Conservation (phyloP, 257 asterid species). For the Asclepias syriaca region DNA sequence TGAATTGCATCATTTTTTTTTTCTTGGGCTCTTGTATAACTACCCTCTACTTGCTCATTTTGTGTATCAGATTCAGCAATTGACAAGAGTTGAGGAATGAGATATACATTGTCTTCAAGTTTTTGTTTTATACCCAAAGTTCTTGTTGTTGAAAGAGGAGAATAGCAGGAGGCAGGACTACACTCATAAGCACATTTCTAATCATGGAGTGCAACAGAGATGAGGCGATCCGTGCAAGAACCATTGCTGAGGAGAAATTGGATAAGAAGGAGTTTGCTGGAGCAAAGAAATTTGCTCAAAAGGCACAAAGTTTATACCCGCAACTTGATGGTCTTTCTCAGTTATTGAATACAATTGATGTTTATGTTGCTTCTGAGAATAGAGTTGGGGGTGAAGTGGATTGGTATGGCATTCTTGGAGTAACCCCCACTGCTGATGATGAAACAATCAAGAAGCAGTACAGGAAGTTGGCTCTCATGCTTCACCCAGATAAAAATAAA, state of each 20-base stretch:
- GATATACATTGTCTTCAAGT: not conserved
- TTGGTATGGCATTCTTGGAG: constrained; percentile 72
- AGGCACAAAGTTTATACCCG: constrained; percentile 57
- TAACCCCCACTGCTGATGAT: constrained; percentile 57
- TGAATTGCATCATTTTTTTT: not conserved
- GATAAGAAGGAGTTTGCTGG: constrained; percentile 49
- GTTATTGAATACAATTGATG: constrained; percentile 51
- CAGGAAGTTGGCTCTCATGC: constrained; percentile 61
- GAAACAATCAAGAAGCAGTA: constrained; percentile 57
- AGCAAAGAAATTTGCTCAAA: constrained; percentile 59
- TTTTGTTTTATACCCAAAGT: constrained; percentile 3
- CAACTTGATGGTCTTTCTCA: constrained; percentile 59
- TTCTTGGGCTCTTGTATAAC: not conserved
- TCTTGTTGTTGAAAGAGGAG: constrained; percentile 21
- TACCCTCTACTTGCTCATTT: not conserved
- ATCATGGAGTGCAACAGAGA: constrained; percentile 78
- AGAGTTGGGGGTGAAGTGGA: constrained; percentile 58
- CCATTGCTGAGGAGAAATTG: constrained; percentile 57
- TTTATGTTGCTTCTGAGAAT: constrained; percentile 57
- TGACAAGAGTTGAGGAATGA: constrained; percentile 7
- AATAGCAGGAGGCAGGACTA: constrained; percentile 14
- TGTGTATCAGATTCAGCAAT: constrained; percentile 19
- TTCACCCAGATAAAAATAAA: constrained; percentile 79
- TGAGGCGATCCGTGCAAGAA: constrained; percentile 61
- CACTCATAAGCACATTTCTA: constrained; percentile 17